phyloP scores from a whole-genome alignment of 1,284 basidiomycete genomes.

The Melampsora larici-populina region DNA sequence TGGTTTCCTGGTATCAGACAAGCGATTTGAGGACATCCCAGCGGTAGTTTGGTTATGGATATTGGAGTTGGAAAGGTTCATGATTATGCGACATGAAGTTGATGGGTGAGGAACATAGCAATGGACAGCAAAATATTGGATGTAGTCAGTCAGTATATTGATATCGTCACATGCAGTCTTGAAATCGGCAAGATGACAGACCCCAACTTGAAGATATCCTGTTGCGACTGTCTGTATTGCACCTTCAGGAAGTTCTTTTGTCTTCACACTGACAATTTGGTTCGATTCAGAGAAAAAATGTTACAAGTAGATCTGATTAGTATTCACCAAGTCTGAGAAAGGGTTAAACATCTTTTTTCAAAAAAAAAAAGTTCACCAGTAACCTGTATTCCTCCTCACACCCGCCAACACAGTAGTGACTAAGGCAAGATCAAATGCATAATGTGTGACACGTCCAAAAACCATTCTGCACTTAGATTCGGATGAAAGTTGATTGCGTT shows the following conservation, averaged over 20 bases:
- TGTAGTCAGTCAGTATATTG: too few relatives aligned
- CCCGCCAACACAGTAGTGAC: conserved; percentile 28
- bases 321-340: background rate
- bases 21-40: background rate
- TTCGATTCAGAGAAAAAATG: background rate
- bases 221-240: conserved; percentile 20
- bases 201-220: conserved; percentile 28
- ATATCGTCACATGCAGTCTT: too few relatives aligned
- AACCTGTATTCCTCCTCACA: conserved; percentile 28
- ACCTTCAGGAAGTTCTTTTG: conserved; percentile 30
- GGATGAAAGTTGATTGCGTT: background rate
- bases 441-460: conserved; percentile 29
- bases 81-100: background rate
- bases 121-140: too few relatives aligned
- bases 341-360: background rate
- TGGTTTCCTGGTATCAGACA: conserved; percentile 15
- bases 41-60: background rate
- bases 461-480: conserved; percentile 7
- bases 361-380: conserved; percentile 14
- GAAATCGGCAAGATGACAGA: background rate
- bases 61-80: background rate
- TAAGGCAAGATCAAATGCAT: conserved; percentile 33
- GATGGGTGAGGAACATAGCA: too few relatives aligned
- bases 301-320: background rate
- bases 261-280: conserved; percentile 10